Conservation (phyloP, 2,329 filamentous ascomycete genomes). For the Trichothecium roseum region DNA sequence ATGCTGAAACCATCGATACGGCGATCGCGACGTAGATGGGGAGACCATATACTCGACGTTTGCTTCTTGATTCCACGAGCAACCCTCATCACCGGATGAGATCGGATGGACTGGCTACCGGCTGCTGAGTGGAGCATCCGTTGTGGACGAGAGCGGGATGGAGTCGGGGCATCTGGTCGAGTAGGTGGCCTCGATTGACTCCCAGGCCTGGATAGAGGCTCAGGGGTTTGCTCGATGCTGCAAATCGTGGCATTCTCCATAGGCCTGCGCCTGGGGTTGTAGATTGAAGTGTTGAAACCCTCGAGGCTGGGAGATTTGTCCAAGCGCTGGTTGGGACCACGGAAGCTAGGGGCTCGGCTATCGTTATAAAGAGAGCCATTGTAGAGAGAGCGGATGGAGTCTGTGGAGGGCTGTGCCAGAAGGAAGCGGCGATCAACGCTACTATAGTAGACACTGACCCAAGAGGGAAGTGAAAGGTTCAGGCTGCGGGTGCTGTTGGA, state of each 20-base stretch:
- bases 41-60: slow-evolving; percentile 59
- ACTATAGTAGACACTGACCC: slow-evolving; percentile 60
- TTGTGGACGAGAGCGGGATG: neutral
- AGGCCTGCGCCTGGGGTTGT: slow-evolving; percentile 33
- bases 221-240: neutral
- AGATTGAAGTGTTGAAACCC: slow-evolving; percentile 32
- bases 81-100: slow-evolving; percentile 14
- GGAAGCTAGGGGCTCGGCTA: slow-evolving; percentile 32
- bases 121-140: neutral
- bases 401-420: slow-evolving; percentile 29
- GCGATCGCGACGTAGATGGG: slow-evolving; percentile 57
- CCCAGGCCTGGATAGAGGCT: neutral
- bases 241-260: slow-evolving; percentile 17
- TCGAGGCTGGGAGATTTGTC: slow-evolving; percentile 35
- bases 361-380: slow-evolving; percentile 20
- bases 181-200: neutral
- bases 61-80: slow-evolving; percentile 30
- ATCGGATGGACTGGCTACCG: slow-evolving; percentile 4
- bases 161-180: neutral
- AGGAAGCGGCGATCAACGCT: slow-evolving; percentile 50
- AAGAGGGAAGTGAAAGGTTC: slow-evolving; percentile 36
- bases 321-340: slow-evolving; percentile 26
- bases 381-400: slow-evolving; percentile 34
- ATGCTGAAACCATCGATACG: slow-evolving; percentile 47
- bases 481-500: slow-evolving; percentile 40